A percentile compares a stretch with the other conserved stretches of the same genome.
phyloP scores from a whole-genome alignment of 148 eudicot genomes.

The Spergularia bocconei region DNA sequence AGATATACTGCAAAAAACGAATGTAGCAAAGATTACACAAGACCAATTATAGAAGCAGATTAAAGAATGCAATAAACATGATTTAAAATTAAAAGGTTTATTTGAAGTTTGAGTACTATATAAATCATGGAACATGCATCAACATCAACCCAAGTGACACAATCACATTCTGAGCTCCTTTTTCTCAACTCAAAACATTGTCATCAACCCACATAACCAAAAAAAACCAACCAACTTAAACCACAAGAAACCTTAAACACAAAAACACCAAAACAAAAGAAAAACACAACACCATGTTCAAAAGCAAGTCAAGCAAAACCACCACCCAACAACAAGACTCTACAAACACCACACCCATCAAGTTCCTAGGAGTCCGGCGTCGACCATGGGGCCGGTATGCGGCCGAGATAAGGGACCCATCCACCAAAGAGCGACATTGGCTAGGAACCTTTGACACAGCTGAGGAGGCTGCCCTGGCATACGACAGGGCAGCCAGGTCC shows the following conservation, averaged over 20 bases:
- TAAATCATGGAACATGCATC: constrained; percentile 30
- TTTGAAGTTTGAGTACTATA: constrained; percentile 15
- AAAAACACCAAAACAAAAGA: background rate
- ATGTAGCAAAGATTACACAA: background rate
- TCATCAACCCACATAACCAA: constrained; percentile 11
- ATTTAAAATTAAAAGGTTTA: background rate
- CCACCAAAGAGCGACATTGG: constrained; percentile 60
- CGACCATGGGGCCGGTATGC: constrained; percentile 65
- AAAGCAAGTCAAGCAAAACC: constrained; percentile 26
- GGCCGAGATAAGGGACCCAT: constrained; percentile 56
- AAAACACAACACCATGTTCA: constrained; percentile 22
- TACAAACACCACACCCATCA: constrained; percentile 21
- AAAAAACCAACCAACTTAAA: constrained; percentile 4
- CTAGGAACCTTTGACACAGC: constrained; percentile 60
- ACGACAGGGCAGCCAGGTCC: constrained; percentile 51
- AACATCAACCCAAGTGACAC: constrained; percentile 20
- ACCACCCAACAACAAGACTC: constrained; percentile 1
- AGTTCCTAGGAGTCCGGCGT: constrained; percentile 50
- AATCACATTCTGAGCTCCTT: constrained; percentile 3
- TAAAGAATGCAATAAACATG: background rate
- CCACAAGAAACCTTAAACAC: constrained; percentile 1
- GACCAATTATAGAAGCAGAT: background rate
- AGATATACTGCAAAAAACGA: background rate
- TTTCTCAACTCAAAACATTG: constrained; percentile 18
- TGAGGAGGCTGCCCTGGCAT: constrained; percentile 56